Percentiles rank a stretch among this genome's conserved stretches.
phyloP scores from a whole-genome alignment of 2,329 filamentous ascomycete species.

The Sporothrix brunneoviolacea region DNA sequence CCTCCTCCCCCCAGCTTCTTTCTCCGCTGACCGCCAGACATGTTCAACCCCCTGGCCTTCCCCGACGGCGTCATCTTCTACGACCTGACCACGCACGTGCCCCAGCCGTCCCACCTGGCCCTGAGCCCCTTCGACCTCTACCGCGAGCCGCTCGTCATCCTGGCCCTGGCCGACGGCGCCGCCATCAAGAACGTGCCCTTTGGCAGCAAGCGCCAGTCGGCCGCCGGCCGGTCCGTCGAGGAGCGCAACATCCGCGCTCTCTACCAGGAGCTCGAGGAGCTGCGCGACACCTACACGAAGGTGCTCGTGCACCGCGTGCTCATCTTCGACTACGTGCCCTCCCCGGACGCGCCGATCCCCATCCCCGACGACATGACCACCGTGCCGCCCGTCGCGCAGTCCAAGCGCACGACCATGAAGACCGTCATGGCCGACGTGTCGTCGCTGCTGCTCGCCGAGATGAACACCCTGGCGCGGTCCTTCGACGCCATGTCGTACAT shows the following conservation, averaged over 20 bases:
- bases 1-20: background rate
- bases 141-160: slow-evolving; percentile 72
- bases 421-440: slow-evolving; percentile 75
- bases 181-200: slow-evolving; percentile 55
- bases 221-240: slow-evolving; percentile 42
- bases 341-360: slow-evolving; percentile 41
- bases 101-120: slow-evolving; percentile 71
- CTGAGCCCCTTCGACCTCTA: slow-evolving; percentile 87
- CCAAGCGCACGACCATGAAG: slow-evolving; percentile 72
- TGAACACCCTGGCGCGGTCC: slow-evolving; percentile 66
- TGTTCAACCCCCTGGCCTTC: slow-evolving; percentile 88
- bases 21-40: slow-evolving; percentile 49
- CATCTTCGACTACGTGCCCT: slow-evolving; percentile 64
- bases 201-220: slow-evolving; percentile 45
- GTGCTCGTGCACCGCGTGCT: slow-evolving; percentile 72
- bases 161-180: slow-evolving; percentile 76
- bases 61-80: slow-evolving; percentile 82
- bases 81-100: slow-evolving; percentile 73
- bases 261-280: slow-evolving; percentile 61
- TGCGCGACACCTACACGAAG: slow-evolving; percentile 67
- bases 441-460: slow-evolving; percentile 64
- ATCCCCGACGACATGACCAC: slow-evolving; percentile 62
- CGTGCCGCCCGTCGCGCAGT: slow-evolving; percentile 61
- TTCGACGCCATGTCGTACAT: slow-evolving; percentile 68
- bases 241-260: slow-evolving; percentile 54